phyloP scores from a whole-genome alignment of 1,284 basidiomycete species.

The Fomitopsis pinicola region DNA sequence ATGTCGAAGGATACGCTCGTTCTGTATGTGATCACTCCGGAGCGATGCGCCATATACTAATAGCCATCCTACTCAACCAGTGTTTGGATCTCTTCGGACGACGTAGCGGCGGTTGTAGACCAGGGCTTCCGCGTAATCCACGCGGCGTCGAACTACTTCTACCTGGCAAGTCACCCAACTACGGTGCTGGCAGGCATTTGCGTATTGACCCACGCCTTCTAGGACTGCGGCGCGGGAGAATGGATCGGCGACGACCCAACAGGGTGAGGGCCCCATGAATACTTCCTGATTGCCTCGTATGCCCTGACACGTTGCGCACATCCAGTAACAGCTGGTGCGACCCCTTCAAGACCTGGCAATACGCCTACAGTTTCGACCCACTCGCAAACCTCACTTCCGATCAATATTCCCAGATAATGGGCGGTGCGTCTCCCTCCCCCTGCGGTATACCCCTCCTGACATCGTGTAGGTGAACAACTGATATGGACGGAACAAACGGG shows the following conservation, averaged over 20 bases:
- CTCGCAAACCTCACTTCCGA: conserved; percentile 47
- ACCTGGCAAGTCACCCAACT: conserved; percentile 37
- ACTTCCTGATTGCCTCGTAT: not conserved
- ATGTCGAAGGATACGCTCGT: conserved; percentile 68
- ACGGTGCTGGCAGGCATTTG: not conserved
- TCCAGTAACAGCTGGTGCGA: conserved; percentile 57
- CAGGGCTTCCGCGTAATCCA: conserved; percentile 49
- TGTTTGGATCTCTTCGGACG: conserved; percentile 50
- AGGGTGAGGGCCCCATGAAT: conserved; percentile 26
- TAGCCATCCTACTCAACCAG: conserved; percentile 24
- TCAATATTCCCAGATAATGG: conserved; percentile 55
- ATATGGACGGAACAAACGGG: conserved; percentile 80
- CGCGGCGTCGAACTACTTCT: conserved; percentile 55
- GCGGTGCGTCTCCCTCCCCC: conserved; percentile 31
- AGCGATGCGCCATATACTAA: not conserved
- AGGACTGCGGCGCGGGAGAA: conserved; percentile 78
- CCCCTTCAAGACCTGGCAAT: conserved; percentile 77
- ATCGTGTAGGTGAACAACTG: conserved; percentile 45
- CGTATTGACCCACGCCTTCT: not conserved
- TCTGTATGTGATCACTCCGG: conserved; percentile 38
- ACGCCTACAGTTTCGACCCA: conserved; percentile 74
- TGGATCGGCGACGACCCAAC: conserved; percentile 65
- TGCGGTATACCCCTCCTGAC: not conserved
- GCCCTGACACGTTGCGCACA: conserved; percentile 17
- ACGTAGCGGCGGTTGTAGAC: conserved; percentile 40